A percentile compares a stretch with the other conserved stretches of the same genome.
phyloP scores from a whole-genome alignment of 2,329 filamentous ascomycete genomes.

The Verticillium isaacii region DNA sequence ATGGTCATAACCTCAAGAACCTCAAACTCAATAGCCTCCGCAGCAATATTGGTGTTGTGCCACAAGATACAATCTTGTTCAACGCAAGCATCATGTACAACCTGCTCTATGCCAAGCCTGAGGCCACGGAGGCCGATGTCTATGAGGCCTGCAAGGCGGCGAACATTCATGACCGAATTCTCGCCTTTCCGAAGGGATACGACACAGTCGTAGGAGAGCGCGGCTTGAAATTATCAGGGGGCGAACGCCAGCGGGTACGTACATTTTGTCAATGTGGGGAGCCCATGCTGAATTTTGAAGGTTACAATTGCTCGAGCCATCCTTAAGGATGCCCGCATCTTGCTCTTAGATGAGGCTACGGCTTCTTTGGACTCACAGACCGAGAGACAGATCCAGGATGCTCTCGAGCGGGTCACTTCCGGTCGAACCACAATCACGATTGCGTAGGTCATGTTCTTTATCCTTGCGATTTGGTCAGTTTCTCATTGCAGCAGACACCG shows the following conservation, averaged over 20 bases:
- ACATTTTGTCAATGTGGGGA: not conserved
- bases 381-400: constrained; percentile 52
- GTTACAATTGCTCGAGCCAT: constrained; percentile 60
- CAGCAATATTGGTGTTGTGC: constrained; percentile 37
- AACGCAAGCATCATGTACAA: constrained; percentile 54
- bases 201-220: constrained; percentile 48
- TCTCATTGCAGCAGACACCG: constrained; percentile 35
- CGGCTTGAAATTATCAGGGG: constrained; percentile 51
- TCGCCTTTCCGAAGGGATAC: constrained; percentile 48
- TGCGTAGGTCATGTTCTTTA: constrained; percentile 26
- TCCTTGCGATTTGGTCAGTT: not conserved
- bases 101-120: constrained; percentile 44
- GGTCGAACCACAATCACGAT: constrained; percentile 50
- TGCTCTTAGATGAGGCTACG: constrained; percentile 69
- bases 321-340: constrained; percentile 63
- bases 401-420: constrained; percentile 39
- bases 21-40: constrained; percentile 34
- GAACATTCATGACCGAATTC: constrained; percentile 50
- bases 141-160: constrained; percentile 46
- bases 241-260: constrained; percentile 51
- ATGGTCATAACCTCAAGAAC: constrained; percentile 38
- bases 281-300: constrained; percentile 12
- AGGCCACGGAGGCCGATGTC: constrained; percentile 43
- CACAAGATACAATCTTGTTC: constrained; percentile 41
- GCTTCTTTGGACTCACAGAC: constrained; percentile 62